Evolutionary conservation across 768 basidiomycete genomes (phyloP).

Genomic region (Mycena sanguinolenta): DNA sequence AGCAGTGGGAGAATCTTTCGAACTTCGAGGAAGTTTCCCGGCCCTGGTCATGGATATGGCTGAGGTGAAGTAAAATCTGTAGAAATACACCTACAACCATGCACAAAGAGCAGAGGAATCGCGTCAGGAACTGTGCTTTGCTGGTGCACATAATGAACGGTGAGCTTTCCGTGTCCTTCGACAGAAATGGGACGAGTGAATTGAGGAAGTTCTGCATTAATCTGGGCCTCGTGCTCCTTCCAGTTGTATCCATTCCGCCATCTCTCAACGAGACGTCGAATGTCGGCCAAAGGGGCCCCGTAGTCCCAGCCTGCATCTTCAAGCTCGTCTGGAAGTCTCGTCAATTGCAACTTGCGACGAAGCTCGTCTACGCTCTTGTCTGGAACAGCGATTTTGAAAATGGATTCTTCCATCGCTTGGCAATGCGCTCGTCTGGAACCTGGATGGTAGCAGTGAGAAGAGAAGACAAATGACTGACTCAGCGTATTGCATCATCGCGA

Average conservation of each 20-base stretch:
- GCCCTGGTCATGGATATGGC: conserved; percentile 58
- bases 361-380: conserved; percentile 57
- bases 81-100: conserved; percentile 60
- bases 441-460: neutral
- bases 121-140: conserved; percentile 59
- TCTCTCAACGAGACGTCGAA: conserved; percentile 60
- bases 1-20: conserved; percentile 70
- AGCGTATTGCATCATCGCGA: neutral
- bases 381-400: conserved; percentile 64
- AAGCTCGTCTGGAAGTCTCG: conserved; percentile 70
- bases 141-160: conserved; percentile 72
- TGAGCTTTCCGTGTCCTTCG: conserved; percentile 51
- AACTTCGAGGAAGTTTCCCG: conserved; percentile 71
- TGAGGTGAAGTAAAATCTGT: neutral
- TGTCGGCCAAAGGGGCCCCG: conserved; percentile 64
- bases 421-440: conserved; percentile 34
- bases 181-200: conserved; percentile 53
- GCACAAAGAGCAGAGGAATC: conserved; percentile 71
- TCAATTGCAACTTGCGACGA: conserved; percentile 59
- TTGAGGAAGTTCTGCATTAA: conserved; percentile 68
- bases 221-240: conserved; percentile 61
- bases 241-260: conserved; percentile 73
- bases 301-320: conserved; percentile 65
- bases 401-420: conserved; percentile 43
- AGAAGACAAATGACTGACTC: neutral